Evolutionary conservation across 331 rosid genomes (phyloP).

Genomic region (Dryas integrifolia): DNA sequence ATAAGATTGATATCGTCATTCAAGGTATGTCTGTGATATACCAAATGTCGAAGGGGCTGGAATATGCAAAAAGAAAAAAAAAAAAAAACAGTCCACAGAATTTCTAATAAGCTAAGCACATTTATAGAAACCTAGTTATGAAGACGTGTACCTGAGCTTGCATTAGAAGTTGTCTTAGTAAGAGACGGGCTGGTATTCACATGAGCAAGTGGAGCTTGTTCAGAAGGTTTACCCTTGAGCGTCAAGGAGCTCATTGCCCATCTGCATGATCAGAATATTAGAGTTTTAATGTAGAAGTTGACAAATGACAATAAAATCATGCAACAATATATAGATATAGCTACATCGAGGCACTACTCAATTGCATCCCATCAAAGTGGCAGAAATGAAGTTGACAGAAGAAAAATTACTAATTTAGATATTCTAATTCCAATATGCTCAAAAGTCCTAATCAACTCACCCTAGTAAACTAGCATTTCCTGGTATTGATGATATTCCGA

Average conservation of each 20-base stretch:
- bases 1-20: no score
- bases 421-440: neutral
- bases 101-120: constrained; percentile 14
- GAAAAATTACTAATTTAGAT: neutral
- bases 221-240: constrained; percentile 88
- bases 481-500: constrained; percentile 56
- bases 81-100: neutral
- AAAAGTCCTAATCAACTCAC: constrained; percentile 45
- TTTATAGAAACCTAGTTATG: constrained; percentile 13
- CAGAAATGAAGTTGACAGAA: neutral
- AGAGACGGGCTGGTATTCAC: constrained; percentile 49
- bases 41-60: no score
- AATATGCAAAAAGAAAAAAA: neutral
- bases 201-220: constrained; percentile 68
- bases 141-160: constrained; percentile 59
- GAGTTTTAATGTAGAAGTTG: constrained; percentile 3
- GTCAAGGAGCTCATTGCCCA: constrained; percentile 99
- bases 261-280: constrained; percentile 40
- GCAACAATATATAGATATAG: neutral
- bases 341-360: neutral
- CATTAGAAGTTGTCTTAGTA: constrained; percentile 52
- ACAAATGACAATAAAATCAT: neutral
- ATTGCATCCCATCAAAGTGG: neutral
- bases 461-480: constrained; percentile 95
- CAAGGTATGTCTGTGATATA: no score